phyloP scores from a whole-genome alignment of 1,139 yeast species.

The Diutina sp. region DNA sequence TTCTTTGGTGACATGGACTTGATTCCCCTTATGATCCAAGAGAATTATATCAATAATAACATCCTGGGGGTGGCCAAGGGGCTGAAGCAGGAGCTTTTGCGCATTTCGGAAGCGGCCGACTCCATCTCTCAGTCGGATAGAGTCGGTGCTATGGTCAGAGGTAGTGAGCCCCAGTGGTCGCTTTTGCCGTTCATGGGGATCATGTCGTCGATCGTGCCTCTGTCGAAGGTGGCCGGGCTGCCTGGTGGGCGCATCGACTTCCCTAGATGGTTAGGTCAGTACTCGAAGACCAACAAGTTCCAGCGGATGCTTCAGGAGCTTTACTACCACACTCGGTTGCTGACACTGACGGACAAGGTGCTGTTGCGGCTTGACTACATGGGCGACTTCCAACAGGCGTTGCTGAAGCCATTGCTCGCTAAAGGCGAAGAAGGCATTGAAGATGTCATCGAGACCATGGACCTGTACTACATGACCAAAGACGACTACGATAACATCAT shows the following conservation, averaged over 20 bases:
- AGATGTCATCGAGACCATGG: conserved; percentile 58
- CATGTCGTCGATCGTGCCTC: conserved; percentile 76
- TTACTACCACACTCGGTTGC: conserved; percentile 75
- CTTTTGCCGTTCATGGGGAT: conserved; percentile 87
- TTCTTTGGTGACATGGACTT: conserved; percentile 94
- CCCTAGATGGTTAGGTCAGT: conserved; percentile 84
- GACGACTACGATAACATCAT: conserved; percentile 86
- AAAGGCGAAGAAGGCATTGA: conserved; percentile 52
- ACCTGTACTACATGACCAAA: conserved; percentile 68
- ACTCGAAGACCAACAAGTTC: conserved; percentile 73
- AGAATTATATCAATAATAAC: conserved; percentile 60
- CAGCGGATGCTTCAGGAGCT: conserved; percentile 72
- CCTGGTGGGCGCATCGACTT: conserved; percentile 53
- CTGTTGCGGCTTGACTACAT: conserved; percentile 73
- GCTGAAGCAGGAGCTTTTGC: conserved; percentile 38
- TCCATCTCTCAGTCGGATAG: conserved; percentile 73
- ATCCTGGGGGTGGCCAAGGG: conserved; percentile 34
- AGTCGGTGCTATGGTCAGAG: conserved; percentile 70
- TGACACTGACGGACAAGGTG: conserved; percentile 62
- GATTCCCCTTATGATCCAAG: conserved; percentile 93
- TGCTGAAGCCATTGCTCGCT: conserved; percentile 42
- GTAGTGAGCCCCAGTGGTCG: conserved; percentile 94
- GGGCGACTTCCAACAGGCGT: conserved; percentile 43
- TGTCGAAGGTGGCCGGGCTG: conserved; percentile 60
- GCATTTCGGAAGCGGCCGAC: conserved; percentile 73